Base-by-base conservation (phyloP, 75 land plant genomes). In the Larix kaempferi region DNA sequence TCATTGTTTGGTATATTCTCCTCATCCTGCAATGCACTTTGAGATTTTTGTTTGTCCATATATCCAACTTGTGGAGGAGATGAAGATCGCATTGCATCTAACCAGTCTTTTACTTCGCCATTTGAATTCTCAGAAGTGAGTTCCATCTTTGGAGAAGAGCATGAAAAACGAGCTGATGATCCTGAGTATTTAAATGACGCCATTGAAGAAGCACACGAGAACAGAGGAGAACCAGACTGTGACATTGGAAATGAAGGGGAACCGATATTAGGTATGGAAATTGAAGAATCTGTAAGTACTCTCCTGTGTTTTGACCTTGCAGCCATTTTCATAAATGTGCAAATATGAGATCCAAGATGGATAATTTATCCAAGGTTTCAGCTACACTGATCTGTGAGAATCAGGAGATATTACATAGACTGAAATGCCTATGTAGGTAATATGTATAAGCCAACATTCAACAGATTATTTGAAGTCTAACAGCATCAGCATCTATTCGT, bases 11-110 rank as follows among this genome's bases (percentile, higher is more conserved):
- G 54, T 37, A 41, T 44, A 35, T 41, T 69, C 52, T 44, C 52
- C 41, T 41, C 72, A 69, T n/a, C 52, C 11, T 17, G 49, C 33
- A 25, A 62, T 62, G 15, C 13, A 49, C 12, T 49, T 10, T 10
- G 11, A 62, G 15, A n/a, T 41, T 69, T 69, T 21, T 69, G 52
- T 19, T 23, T 41, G 52, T 11, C 49, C 8, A 41, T 12, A 19
- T 37, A 69, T 8, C 52, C 14, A 41, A 39, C 72, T 67, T n/a
- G 56, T 37, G 56, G 79, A 37, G 74, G 79, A 67, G 79, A 66
- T 66, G 79, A 66, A 26, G 79, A 63, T 67, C 52, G 35, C 79
- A 77, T 77, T 7, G 57, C 57, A 22, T 66, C 73, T 26, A 77
- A 27, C 74, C 79, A 66, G 10, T 69, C 74, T 26, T 65, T 27